Conservation (phyloP, 352 stramenopile species). For the Pythium monospermum region DNA sequence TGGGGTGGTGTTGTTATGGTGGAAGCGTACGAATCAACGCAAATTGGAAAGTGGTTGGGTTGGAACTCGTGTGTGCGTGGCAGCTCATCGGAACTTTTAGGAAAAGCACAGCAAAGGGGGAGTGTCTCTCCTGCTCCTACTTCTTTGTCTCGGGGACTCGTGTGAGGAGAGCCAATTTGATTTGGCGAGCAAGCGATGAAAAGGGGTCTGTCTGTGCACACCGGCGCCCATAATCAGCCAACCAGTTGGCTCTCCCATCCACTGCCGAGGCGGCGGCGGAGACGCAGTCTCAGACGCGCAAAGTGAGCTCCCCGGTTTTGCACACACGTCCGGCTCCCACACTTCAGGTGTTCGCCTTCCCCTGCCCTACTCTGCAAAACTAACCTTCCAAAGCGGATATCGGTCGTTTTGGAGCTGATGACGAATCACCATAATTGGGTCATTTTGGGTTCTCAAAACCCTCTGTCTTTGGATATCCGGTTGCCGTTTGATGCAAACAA, state of each 20-base stretch:
- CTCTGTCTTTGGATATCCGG: no score
- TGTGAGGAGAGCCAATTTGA: background rate
- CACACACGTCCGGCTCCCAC: background rate
- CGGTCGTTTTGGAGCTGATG: background rate
- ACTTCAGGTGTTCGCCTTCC: background rate
- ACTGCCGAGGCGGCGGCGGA: background rate
- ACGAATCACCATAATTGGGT: background rate
- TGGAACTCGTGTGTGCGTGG: background rate
- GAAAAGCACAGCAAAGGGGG: background rate
- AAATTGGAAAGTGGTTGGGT: constrained; percentile 20
- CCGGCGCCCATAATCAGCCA: background rate
- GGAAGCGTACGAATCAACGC: constrained; percentile 2
- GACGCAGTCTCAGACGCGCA: no score
- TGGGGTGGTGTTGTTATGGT: background rate
- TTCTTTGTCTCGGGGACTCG: no score
- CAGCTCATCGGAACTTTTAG: no score
- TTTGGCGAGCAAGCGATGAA: background rate
- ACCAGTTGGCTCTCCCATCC: background rate
- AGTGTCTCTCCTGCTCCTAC: no score
- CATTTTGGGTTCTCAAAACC: background rate
- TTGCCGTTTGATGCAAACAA: no score
- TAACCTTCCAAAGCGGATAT: no score
- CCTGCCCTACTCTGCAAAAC: no score
- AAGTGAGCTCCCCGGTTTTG: no score
- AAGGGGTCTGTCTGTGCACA: no score